Conservation (phyloP, 1,139 yeast species). For the Scheffersomyces parashehatae region DNA sequence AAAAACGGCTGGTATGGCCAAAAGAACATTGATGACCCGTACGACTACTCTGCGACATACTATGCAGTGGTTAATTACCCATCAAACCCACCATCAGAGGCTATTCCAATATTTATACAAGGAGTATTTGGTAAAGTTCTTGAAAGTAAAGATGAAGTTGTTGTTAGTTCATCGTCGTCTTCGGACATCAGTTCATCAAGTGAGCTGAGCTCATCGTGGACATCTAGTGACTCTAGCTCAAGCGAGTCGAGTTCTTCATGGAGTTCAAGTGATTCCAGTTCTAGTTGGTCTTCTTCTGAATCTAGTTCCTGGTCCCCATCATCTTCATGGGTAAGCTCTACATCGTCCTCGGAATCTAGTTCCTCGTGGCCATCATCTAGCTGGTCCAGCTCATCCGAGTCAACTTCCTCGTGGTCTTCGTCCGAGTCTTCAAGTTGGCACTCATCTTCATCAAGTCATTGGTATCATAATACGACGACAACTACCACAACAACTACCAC, state of each 20-base stretch:
- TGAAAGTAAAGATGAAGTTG: no score
- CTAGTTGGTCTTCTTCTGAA: conserved; percentile 5
- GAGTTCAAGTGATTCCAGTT: no score
- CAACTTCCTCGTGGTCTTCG: conserved; percentile 8
- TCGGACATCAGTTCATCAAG: no score
- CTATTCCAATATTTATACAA: conserved; percentile 11
- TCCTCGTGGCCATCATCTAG: neutral
- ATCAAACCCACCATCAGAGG: conserved; percentile 15
- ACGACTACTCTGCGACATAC: conserved; percentile 29
- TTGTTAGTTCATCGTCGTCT: no score
- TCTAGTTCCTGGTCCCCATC: conserved; percentile 8
- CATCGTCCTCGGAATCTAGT: neutral
- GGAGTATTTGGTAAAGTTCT: no score
- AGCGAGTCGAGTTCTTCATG: no score
- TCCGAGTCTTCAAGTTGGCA: conserved; percentile 9
- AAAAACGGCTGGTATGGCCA: conserved; percentile 38
- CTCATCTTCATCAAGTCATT: conserved; percentile 2
- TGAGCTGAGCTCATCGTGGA: no score
- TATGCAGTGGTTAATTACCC: conserved; percentile 24
- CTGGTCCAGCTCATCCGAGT: neutral
- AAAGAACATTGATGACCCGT: conserved; percentile 44
- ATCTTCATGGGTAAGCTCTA: conserved; percentile 1
- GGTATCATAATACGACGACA: conserved; percentile 10
- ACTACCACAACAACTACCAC: conserved; percentile 17
- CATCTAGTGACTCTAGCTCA: no score